Evolutionary conservation across 2,329 filamentous ascomycete species (phyloP), one percentile per base, ranked within the genome.

Genomic region (Aspergillus viridinutans): DNA sequence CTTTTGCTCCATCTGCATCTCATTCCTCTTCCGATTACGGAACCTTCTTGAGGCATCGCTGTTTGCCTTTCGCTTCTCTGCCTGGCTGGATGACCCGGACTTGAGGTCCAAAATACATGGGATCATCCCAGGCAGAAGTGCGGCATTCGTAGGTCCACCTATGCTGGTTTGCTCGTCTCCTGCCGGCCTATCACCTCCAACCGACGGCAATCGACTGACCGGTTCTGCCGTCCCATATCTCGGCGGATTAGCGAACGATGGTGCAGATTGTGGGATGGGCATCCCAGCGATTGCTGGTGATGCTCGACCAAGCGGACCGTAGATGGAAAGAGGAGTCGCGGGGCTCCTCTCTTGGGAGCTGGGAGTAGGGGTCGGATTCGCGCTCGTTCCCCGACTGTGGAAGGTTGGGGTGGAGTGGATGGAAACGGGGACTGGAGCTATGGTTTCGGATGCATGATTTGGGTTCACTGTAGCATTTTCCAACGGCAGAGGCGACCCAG

Each of bases 61-160:
- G 63, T 77, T 77, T 3, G 74, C 74, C 58, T 72, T 73, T 8
- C 75, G 69, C 58, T 76, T 76, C 57, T 75, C 73, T 1, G 73
- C 72, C 55, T 76, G 74, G 49, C 68, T 74, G 25, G 69, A 68
- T 1, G 75, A 77, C 5, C 74, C 75, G 2, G 75, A 76, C 49
- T 76, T 76, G 40, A 72, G 55, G 52, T 77, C 75, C 49, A 76
- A 52, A 7, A 72, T 65, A 20, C 74, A 70, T 4, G 72, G 73
- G 51, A 77, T 75, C 63, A 74, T 68, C 25, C 66, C 67, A 17
- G 62, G 55, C 6, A 58, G 54, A 14, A 61, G 58, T 4, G 60
- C 50, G 14, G 49, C 59, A 9, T 57, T 57, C 7, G 61, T 23
- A 28, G 63, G 49, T 28, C 55, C 56, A 12, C 56, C 53, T 48